Evolutionary conservation across 805 yeast species (phyloP), one percentile per base, ranked within the genome.

Genomic region (Metschnikowia continentalis): DNA sequence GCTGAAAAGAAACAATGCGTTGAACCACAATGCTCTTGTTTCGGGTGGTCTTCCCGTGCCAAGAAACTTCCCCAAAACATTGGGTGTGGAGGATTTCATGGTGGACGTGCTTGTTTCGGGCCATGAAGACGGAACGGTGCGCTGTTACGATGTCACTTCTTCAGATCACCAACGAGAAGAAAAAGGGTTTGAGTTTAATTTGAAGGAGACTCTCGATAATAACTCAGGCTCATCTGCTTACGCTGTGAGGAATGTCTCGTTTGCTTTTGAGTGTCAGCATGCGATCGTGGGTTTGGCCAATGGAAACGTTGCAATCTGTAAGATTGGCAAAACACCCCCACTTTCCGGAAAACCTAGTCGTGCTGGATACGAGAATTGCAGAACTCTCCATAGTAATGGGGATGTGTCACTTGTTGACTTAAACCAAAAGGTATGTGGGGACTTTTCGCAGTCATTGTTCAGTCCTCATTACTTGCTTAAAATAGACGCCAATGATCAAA

Each of bases 111-210:
- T 91, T 39, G 83, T 90, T 1, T 84, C 96, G 0, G 98, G 97
- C 0, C 96, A 94, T 62, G 80, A 83, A 35, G 86, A 86, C 64
- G 98, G 97, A 0, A 79, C 84, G 35, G 81, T 94, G 0, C 77
- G 97, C 48, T 73, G 92, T 8, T 84, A 90, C 83, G 96, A 92
- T 68, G 84, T 90, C 0, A 82, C 95, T 0, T 81, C 83, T 50
- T 86, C 87, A 19, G 96, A 88, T 43, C 65, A 61, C 22, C 66
- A 58, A 45, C 72, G 67, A 22, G 57, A 64, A 8, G 74, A 68
- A 45, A 61, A 61, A 35, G 56, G 61, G 6, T 60, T 73, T 1
- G 74, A 70, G 53, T 56, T 72, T 32, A 63, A 68, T 48, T 61
- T 73, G 43, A 62, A 62, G 33, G 71, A 67, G 37, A 67, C 74